phyloP scores from a whole-genome alignment of 768 basidiomycete genomes.

The Suillus brevipes region DNA sequence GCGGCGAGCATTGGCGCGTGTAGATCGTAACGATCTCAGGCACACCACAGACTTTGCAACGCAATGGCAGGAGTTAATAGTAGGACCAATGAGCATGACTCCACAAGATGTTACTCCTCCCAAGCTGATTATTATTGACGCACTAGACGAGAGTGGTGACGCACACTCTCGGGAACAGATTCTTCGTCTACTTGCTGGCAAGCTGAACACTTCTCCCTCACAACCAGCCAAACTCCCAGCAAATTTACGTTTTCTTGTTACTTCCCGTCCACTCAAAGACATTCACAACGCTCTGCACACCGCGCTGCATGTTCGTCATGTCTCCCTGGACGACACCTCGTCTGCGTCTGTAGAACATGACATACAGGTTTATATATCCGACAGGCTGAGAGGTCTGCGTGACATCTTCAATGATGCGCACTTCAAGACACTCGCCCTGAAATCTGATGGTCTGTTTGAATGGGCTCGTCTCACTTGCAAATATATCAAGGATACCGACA shows the following conservation, averaged over 20 bases:
- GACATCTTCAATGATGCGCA: not conserved
- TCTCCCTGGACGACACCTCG: conserved; percentile 6
- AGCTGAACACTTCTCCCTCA: not conserved
- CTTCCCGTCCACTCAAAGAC: conserved; percentile 12
- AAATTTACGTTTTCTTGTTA: conserved; percentile 19
- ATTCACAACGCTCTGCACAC: conserved; percentile 10
- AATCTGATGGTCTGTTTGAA: conserved; percentile 10
- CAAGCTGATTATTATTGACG: conserved; percentile 27
- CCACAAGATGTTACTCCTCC: conserved; percentile 14
- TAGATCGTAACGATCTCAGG: not conserved
- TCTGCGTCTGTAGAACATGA: not conserved
- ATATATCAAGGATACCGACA: conserved; percentile 1
- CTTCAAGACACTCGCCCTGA: not conserved
- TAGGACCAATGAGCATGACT: conserved; percentile 11
- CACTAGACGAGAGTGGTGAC: conserved; percentile 19
- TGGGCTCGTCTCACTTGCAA: conserved; percentile 14
- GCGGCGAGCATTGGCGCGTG: not conserved
- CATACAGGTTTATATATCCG: conserved; percentile 4
- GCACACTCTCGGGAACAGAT: conserved; percentile 10
- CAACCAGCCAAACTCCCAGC: not conserved
- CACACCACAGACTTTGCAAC: not conserved
- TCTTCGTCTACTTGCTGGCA: conserved; percentile 11
- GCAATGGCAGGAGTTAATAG: conserved; percentile 22
- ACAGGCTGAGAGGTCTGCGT: not conserved
- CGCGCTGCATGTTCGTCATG: not conserved